phyloP scores from a whole-genome alignment of 495 filamentous ascomycete genomes.

The Podospora bellae-mahoneyi region DNA sequence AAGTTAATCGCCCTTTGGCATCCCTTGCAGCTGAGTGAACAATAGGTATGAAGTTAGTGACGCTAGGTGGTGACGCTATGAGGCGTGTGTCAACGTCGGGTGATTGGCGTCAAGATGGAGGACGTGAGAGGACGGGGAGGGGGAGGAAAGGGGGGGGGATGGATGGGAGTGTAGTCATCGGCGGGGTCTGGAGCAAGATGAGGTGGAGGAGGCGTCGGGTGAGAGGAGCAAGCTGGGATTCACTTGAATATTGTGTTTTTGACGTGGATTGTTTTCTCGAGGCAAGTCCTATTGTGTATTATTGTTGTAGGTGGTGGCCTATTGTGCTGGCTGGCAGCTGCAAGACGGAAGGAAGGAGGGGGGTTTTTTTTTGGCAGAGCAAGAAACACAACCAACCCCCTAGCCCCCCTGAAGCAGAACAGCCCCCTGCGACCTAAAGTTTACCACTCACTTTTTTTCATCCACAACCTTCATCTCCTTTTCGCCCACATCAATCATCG shows the following conservation, averaged over 20 bases:
- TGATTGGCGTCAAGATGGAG: background rate
- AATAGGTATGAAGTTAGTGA: too few species aligned
- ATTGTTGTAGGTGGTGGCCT: background rate
- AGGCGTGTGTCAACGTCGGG: too few species aligned
- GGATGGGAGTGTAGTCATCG: background rate
- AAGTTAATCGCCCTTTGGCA: slow-evolving; percentile 8
- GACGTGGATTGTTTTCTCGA: background rate
- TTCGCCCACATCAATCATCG: background rate
- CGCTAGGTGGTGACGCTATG: too few species aligned
- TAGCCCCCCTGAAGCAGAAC: background rate
- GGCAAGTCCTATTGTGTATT: background rate
- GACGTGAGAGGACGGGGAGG: background rate
- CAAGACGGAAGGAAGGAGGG: background rate
- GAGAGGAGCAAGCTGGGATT: background rate
- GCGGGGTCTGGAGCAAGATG: background rate
- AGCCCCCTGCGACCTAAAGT: slow-evolving; percentile 6
- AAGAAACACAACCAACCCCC: background rate
- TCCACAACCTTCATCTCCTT: background rate
- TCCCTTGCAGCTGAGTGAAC: slow-evolving; percentile 1
- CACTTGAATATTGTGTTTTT: background rate
- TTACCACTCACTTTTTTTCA: slow-evolving; percentile 2
- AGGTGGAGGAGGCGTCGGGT: too few species aligned
- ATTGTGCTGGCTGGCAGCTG: background rate
- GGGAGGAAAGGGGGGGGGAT: too few species aligned
- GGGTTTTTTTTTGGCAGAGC: background rate